phyloP scores from a whole-genome alignment of 805 yeast species.

The Candida tammaniensis region DNA sequence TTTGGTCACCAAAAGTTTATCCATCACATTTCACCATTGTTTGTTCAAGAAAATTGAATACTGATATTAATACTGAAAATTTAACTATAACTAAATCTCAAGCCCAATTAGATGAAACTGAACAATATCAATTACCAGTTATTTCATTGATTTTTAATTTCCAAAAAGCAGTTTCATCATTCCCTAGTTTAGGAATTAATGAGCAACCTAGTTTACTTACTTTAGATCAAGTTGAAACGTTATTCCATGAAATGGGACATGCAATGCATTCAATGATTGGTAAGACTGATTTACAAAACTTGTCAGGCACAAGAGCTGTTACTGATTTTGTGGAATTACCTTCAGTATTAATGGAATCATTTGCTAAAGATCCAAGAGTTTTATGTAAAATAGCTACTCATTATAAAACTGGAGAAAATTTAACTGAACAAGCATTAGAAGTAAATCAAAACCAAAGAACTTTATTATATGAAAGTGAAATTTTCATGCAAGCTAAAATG shows the following conservation, averaged over 20 bases:
- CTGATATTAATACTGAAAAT: constrained; percentile 36
- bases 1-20: constrained; percentile 73
- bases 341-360: constrained; percentile 92
- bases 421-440: constrained; percentile 50
- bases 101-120: constrained; percentile 42
- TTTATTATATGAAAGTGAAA: constrained; percentile 64
- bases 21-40: constrained; percentile 97
- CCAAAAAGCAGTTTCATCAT: constrained; percentile 22
- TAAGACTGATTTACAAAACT: constrained; percentile 82
- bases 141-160: constrained; percentile 89
- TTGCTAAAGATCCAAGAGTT: constrained; percentile 80
- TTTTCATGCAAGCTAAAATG: constrained; percentile 85
- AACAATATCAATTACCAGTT: constrained; percentile 77
- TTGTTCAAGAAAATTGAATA: constrained; percentile 79
- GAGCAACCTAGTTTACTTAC: constrained; percentile 55
- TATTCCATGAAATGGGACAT: constrained; percentile 99
- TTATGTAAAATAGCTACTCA: constrained; percentile 71
- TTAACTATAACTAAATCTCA: constrained; percentile 18
- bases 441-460: constrained; percentile 51
- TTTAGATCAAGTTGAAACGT: constrained; percentile 81
- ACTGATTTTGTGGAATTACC: constrained; percentile 97
- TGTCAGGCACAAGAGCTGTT: constrained; percentile 91
- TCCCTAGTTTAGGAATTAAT: constrained; percentile 1
- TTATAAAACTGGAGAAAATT: constrained; percentile 58
- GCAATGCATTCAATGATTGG: constrained; percentile 98